Conservation (phyloP, 495 filamentous ascomycete species). For the Penicillium pancosmium region DNA sequence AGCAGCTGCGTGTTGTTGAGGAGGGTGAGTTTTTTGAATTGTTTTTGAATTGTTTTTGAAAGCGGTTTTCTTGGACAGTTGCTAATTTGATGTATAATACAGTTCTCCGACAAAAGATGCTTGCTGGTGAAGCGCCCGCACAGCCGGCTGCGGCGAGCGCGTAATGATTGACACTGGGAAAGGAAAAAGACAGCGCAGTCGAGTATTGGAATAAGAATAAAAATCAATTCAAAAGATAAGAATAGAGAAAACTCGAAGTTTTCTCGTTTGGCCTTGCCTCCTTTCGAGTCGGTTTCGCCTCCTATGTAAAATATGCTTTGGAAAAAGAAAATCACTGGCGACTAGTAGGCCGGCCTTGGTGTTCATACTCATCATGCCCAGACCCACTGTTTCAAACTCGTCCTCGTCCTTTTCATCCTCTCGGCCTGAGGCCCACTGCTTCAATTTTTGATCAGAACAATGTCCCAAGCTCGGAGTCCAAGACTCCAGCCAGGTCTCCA, state of each 20-base stretch:
- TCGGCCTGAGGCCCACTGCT: too few species aligned
- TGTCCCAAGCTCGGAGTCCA: constrained; percentile 38
- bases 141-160: constrained; percentile 32
- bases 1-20: constrained; percentile 83
- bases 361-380: too few species aligned
- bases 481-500: constrained; percentile 13
- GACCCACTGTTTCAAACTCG: too few species aligned
- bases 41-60: not conserved
- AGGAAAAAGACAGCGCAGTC: too few species aligned
- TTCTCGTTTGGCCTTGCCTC: too few species aligned
- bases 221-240: not conserved
- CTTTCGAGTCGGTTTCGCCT: too few species aligned
- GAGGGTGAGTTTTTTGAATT: constrained; percentile 62
- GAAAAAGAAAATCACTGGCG: too few species aligned
- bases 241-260: too few species aligned
- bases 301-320: too few species aligned
- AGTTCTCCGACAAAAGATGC: constrained; percentile 53
- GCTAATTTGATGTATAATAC: constrained; percentile 13
- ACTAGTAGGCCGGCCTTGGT: too few species aligned
- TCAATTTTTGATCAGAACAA: constrained; percentile 26
- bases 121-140: constrained; percentile 40
- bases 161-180: constrained; percentile 21
- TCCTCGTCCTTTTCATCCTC: too few species aligned
- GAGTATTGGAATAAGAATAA: not conserved
- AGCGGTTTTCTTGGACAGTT: not conserved